Conservation (phyloP, 805 yeast species). For the Saccharomycopsis olivae region DNA sequence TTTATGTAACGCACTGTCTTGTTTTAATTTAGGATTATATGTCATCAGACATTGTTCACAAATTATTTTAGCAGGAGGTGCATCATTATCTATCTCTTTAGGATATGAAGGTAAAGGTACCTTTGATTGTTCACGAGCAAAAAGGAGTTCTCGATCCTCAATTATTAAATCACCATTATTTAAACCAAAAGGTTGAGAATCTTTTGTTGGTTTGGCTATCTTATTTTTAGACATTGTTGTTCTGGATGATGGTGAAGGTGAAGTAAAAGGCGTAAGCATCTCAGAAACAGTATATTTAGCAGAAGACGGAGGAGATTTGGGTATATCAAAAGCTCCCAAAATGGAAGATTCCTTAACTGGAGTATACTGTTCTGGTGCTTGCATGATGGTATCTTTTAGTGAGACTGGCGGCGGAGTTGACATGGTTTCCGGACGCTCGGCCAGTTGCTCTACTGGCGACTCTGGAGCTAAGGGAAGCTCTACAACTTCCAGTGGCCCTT, state of each 20-base stretch:
- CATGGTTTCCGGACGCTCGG: too few species aligned
- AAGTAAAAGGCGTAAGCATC: constrained; percentile 10
- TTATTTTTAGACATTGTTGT: not conserved
- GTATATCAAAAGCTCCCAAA: not conserved
- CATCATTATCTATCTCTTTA: not conserved
- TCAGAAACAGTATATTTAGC: constrained; percentile 9
- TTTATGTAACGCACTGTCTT: constrained; percentile 38
- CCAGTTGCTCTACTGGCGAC: too few species aligned
- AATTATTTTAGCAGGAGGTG: constrained; percentile 19
- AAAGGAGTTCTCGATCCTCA: not conserved
- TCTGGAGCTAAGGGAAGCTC: too few species aligned
- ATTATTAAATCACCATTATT: not conserved
- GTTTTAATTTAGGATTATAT: constrained; percentile 30
- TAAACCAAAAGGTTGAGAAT: not conserved
- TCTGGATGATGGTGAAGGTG: constrained; percentile 7
- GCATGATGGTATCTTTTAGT: not conserved
- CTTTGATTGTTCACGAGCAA: not conserved
- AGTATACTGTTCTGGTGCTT: not conserved
- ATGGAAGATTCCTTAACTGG: not conserved
- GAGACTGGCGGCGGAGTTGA: too few species aligned
- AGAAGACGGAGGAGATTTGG: constrained; percentile 13
- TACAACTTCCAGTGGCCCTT: too few species aligned
- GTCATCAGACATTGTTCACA: constrained; percentile 48
- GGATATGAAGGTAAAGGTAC: not conserved
- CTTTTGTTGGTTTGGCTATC: not conserved